Percentiles rank a stretch among this genome's conserved stretches.
These are phyloP conservation scores for Syzygium oleosum DNA, from an alignment of 345 rosid genomes.

Conservation along the genomic window DNA sequence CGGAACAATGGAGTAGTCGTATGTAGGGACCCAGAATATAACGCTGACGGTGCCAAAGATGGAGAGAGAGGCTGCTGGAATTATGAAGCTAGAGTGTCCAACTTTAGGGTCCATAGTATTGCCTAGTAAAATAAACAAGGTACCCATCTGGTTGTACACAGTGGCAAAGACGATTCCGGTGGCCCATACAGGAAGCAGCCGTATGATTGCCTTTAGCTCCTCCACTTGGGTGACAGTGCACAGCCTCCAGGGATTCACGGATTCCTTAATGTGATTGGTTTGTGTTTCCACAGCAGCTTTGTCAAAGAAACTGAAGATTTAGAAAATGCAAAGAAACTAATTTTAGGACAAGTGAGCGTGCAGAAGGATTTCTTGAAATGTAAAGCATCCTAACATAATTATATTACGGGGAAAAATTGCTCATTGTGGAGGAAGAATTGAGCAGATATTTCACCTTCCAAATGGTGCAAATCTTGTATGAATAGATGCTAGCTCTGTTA, in stretches of 20 bases:
- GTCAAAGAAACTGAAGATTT: conserved; percentile 23
- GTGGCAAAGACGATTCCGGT: conserved; percentile 20
- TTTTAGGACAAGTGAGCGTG: too few species aligned
- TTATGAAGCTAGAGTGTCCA: conserved; percentile 10
- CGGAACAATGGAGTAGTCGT: conserved; percentile 18
- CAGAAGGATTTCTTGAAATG: too few species aligned
- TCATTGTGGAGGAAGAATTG: too few species aligned
- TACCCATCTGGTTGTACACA: conserved; percentile 23
- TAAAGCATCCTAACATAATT: too few species aligned
- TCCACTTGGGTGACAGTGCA: conserved; percentile 39
- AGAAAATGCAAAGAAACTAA: neutral
- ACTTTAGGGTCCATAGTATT: conserved; percentile 15
- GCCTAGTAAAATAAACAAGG: conserved; percentile 26
- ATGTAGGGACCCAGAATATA: conserved; percentile 26
- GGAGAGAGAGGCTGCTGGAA: conserved; percentile 25
- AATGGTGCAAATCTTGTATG: neutral
- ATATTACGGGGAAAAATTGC: too few species aligned
- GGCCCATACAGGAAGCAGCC: conserved; percentile 31
- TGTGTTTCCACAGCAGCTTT: conserved; percentile 26
- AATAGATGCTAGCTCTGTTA: neutral
- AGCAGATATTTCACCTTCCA: neutral
- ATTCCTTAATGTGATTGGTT: conserved; percentile 7
- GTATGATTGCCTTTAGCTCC: conserved; percentile 25
- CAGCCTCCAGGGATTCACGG: conserved; percentile 20
- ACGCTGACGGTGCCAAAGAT: conserved; percentile 29